These are phyloP conservation scores for Blattamonas nauphoetae DNA, from an alignment of 78 protist species.

Conservation along the genomic window DNA sequence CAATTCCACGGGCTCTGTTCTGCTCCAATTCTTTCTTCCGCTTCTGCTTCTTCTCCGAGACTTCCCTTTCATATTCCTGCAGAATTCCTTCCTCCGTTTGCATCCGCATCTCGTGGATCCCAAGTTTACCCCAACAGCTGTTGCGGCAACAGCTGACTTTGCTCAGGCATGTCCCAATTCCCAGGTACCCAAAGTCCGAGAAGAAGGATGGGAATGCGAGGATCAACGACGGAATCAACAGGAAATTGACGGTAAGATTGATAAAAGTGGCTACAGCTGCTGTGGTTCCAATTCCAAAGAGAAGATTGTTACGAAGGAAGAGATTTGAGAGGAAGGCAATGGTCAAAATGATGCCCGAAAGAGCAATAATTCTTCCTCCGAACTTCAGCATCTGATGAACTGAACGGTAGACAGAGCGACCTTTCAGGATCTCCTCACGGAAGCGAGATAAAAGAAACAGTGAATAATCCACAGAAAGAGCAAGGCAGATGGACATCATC, in stretches of 20 bases:
- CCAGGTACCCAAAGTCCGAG: not conserved
- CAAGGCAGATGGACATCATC: conserved; percentile 41
- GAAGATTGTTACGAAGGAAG: conserved; percentile 28
- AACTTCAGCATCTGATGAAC: not conserved
- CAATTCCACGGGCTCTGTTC: not conserved
- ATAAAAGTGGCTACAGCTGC: conserved; percentile 24
- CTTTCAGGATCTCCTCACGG: conserved; percentile 32
- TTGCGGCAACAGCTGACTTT: not conserved
- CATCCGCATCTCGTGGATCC: no score
- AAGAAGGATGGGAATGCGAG: conserved; percentile 37
- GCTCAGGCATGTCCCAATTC: not conserved
- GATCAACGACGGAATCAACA: conserved; percentile 43
- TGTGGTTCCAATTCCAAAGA: conserved; percentile 37
- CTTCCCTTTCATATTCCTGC: no score
- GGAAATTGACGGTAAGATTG: conserved; percentile 21
- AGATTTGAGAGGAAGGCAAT: conserved; percentile 28
- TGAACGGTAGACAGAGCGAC: not conserved
- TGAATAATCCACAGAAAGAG: conserved; percentile 55
- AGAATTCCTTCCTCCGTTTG: not conserved
- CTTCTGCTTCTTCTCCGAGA: not conserved
- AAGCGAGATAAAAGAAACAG: conserved; percentile 56
- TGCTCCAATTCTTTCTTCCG: not conserved
- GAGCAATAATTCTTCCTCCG: conserved; percentile 32
- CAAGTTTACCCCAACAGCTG: not conserved
- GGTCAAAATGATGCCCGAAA: conserved; percentile 37